Conservation (phyloP, 441 rosid species). For the Populus hybrid region DNA sequence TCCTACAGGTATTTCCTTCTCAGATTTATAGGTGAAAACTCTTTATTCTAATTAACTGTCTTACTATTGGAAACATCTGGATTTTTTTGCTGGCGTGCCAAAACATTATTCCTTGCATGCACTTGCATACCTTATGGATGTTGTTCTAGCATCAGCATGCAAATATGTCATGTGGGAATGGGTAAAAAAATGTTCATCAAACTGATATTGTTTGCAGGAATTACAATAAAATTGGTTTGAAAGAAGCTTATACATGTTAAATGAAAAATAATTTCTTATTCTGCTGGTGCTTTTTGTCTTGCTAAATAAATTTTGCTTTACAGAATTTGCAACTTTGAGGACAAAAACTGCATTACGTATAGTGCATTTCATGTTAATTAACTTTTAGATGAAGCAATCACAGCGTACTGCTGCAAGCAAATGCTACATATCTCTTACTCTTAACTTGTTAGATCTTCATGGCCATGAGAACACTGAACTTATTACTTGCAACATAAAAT, state of each 20-base stretch:
- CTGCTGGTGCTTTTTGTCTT: not conserved
- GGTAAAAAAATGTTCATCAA: not conserved
- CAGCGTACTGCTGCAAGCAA: not conserved
- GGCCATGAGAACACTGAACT: not conserved
- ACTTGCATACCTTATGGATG: not conserved
- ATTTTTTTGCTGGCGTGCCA: not conserved
- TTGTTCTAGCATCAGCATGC: not conserved
- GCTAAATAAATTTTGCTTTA: not conserved
- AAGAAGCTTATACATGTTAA: not conserved
- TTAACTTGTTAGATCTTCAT: not conserved
- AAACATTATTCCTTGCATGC: not conserved
- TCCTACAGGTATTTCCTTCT: slow-evolving; percentile 62
- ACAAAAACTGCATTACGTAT: not conserved
- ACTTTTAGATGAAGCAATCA: not conserved
- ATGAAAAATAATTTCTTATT: not conserved
- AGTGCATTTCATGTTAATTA: not conserved
- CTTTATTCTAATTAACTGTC: not conserved
- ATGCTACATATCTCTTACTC: not conserved
- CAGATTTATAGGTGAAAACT: not conserved
- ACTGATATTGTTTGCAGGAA: not conserved
- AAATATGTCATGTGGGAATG: not conserved
- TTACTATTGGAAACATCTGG: not conserved
- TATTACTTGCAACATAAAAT: not conserved
- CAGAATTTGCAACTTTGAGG: not conserved
- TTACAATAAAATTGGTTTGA: slow-evolving; percentile 1